A percentile compares a stretch with the other conserved stretches of the same genome.
Evolutionary conservation across 208 protist genomes (phyloP).

Genomic region (Eutreptiella sp.): DNA sequence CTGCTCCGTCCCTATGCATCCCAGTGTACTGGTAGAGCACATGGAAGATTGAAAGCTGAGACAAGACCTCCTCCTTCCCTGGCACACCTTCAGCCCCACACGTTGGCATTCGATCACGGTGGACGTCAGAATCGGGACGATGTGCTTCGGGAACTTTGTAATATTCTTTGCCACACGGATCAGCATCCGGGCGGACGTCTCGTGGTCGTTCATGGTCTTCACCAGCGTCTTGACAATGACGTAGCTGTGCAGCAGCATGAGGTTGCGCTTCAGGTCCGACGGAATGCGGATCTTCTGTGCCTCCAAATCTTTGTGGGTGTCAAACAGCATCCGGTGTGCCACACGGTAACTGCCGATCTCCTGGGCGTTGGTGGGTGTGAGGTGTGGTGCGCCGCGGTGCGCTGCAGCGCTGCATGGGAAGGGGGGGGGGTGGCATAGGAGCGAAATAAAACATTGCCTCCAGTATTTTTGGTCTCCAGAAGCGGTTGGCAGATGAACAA

Average conservation of each 20-base stretch:
- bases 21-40: neutral
- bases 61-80: no score
- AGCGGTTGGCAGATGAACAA: no score
- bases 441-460: no score
- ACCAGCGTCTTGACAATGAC: constrained; percentile 87
- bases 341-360: constrained; percentile 83
- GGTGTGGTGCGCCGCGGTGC: no score
- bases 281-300: constrained; percentile 74
- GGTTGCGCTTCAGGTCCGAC: constrained; percentile 70
- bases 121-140: constrained; percentile 85
- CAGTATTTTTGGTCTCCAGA: no score
- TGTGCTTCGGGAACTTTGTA: constrained; percentile 84
- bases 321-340: constrained; percentile 86
- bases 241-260: constrained; percentile 95
- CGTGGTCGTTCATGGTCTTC: constrained; percentile 75
- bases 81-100: constrained; percentile 56
- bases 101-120: constrained; percentile 91
- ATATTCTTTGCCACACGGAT: constrained; percentile 89
- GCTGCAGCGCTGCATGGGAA: no score
- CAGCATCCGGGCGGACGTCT: constrained; percentile 85
- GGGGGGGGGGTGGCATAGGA: no score
- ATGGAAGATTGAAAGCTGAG: neutral
- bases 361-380: no score
- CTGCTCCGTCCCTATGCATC: no score
- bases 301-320: constrained; percentile 78